Conservation (phyloP, 176 grass and related monocot genomes). For the Zea luxurians region DNA sequence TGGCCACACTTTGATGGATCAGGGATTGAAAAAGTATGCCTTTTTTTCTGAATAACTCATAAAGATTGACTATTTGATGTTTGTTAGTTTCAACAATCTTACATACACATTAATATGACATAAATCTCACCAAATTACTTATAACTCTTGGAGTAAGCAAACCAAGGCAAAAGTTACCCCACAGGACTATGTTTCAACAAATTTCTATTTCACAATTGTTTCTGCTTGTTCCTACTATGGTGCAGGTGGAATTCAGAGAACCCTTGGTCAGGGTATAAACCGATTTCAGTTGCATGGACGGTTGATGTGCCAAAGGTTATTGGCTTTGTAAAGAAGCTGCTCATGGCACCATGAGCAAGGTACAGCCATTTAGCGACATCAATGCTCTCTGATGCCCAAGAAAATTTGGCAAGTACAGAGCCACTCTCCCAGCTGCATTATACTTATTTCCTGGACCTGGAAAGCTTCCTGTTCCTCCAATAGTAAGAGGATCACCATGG, state of each 20-base stretch:
- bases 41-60: background rate
- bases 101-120: background rate
- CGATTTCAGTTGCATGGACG: conserved; percentile 90
- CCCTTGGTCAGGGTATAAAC: conserved; percentile 72
- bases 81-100: background rate
- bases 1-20: conserved; percentile 95
- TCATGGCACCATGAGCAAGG: conserved; percentile 57
- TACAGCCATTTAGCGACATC: background rate
- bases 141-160: background rate
- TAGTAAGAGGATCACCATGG: conserved; percentile 3
- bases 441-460: conserved; percentile 6
- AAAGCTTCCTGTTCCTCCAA: conserved; percentile 13
- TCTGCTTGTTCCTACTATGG: background rate
- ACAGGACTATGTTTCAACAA: background rate
- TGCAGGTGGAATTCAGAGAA: conserved; percentile 82
- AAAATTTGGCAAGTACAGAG: conserved; percentile 9
- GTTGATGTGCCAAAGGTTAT: conserved; percentile 67
- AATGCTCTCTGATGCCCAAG: background rate
- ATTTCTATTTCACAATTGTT: background rate
- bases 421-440: conserved; percentile 14
- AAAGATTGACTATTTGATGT: background rate
- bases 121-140: background rate
- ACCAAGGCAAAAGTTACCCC: background rate
- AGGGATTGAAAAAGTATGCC: conserved; percentile 76
- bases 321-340: conserved; percentile 64